A percentile compares a stretch with the other conserved stretches of the same genome.
phyloP scores from a whole-genome alignment of 352 stramenopile genomes.

The Aphanomyces astaci region DNA sequence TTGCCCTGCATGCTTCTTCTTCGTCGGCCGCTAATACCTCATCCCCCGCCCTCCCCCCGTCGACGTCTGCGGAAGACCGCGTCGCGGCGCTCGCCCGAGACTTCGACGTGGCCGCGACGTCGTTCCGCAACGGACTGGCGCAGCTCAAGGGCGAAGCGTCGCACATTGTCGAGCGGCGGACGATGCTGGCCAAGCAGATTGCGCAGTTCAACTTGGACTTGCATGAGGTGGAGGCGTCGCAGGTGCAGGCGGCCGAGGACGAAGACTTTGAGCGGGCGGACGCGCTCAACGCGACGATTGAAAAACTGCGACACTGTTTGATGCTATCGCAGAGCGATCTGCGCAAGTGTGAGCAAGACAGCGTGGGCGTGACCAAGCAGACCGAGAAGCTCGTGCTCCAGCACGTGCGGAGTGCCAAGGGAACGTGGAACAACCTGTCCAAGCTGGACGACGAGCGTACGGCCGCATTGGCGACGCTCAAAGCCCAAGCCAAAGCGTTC shows the following conservation, averaged over 20 bases:
- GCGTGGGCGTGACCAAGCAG: slow-evolving; percentile 56
- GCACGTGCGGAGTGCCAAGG: slow-evolving; percentile 62
- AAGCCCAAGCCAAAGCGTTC: slow-evolving; percentile 55
- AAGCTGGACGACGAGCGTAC: slow-evolving; percentile 74
- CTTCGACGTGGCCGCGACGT: slow-evolving; percentile 63
- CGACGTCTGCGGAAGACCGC: slow-evolving; percentile 49
- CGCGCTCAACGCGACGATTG: slow-evolving; percentile 69
- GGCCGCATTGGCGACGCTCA: slow-evolving; percentile 36
- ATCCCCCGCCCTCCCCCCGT: background rate
- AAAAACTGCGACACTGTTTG: slow-evolving; percentile 72
- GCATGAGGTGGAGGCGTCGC: slow-evolving; percentile 65
- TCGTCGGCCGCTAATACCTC: background rate
- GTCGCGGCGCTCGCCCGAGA: slow-evolving; percentile 60
- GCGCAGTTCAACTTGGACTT: slow-evolving; percentile 75
- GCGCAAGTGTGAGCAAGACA: slow-evolving; percentile 65
- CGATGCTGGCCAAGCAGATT: slow-evolving; percentile 55
- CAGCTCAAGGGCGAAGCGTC: slow-evolving; percentile 74
- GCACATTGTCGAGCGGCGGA: slow-evolving; percentile 56
- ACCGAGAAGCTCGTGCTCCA: slow-evolving; percentile 75
- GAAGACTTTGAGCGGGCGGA: slow-evolving; percentile 83
- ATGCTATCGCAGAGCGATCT: slow-evolving; percentile 73
- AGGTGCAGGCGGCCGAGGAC: slow-evolving; percentile 67
- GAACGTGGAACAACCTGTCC: slow-evolving; percentile 59
- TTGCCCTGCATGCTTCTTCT: background rate
- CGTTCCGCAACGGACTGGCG: slow-evolving; percentile 48